Evolutionary conservation across 106 monocot species (phyloP).

Genomic region (Apostasia shenzhenica): DNA sequence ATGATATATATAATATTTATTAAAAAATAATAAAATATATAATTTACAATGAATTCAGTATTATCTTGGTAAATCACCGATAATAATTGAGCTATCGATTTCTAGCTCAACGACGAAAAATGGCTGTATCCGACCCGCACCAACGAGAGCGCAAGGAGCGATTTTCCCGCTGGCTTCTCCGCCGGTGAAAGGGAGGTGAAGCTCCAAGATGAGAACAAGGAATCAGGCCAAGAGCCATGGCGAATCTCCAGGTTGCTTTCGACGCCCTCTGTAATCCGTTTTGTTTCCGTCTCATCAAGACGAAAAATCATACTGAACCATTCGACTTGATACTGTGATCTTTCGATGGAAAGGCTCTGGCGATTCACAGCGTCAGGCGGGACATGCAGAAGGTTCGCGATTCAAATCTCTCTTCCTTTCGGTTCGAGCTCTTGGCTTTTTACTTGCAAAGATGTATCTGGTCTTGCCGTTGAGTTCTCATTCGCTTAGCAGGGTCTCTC

Average conservation of each 20-base stretch:
- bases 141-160: no score
- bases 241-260: background rate
- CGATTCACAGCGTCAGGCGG: background rate
- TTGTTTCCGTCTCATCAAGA: background rate
- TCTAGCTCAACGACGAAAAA: no score
- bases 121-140: no score
- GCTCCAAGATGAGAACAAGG: background rate
- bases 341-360: background rate
- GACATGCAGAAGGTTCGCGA: background rate
- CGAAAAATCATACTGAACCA: background rate
- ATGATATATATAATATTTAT: no score
- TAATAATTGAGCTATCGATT: no score
- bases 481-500: slow-evolving; percentile 5
- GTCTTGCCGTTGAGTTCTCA: background rate
- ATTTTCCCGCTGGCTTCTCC: no score
- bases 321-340: background rate
- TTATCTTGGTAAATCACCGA: no score
- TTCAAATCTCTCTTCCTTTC: background rate
- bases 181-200: background rate
- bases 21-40: no score
- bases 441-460: background rate
- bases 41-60: no score
- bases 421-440: background rate
- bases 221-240: slow-evolving; percentile 6
- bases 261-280: background rate